Evolutionary conservation across 2,329 filamentous ascomycete genomes (phyloP), one percentile per base, ranked within the genome.

Genomic region (Cladosporium sp.): DNA sequence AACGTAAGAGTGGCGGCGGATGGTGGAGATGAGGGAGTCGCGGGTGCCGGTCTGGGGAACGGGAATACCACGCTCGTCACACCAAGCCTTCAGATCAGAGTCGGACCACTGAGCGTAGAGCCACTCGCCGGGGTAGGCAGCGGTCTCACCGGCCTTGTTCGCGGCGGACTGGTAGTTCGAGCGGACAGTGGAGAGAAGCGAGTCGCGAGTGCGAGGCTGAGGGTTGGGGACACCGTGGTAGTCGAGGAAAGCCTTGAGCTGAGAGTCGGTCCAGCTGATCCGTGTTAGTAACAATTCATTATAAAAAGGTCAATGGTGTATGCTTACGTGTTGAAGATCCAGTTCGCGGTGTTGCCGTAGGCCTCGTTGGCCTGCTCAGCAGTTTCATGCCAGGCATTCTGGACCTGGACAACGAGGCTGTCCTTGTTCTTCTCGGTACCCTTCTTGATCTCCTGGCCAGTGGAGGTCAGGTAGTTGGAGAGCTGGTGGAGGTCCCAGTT

Each of bases 111-210:
- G 82, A 61, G 87, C 83, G 72, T 97, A 99, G 43, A 97, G 79
- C 94, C 94, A 97, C 77, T 97, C 86, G 39, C 94, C 94, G 36
- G 94, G 94, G 71, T 97, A 97, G n/a, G 85, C 78, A 55, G 84
- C 78, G 14, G 90, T 88, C 76, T 97, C 88, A 61, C 90, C 90
- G 58, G 81, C 73, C 74, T 86, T 88, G 75, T 90, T 86, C 15
- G 93, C 91, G 59, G 87, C 76, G 1, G 83, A 76, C 67, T 96
- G 89, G 71, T 96, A 97, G 75, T 86, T 92, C 64, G 88, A 82
- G 63, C 93, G 90, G 61, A 87, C 84, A 67, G 90, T 85, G 67
- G 88, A 83, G 65, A 97, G 81, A 47, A 97, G 78, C 25, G 84
- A 86, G 72, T 97, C 93, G 69, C 92, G 89, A 69, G 88, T 88